Percentiles rank a stretch among this genome's conserved stretches.
These are phyloP conservation scores for Naganishia sp. DNA, from an alignment of 1,284 basidiomycete genomes.

Conservation along the genomic window DNA sequence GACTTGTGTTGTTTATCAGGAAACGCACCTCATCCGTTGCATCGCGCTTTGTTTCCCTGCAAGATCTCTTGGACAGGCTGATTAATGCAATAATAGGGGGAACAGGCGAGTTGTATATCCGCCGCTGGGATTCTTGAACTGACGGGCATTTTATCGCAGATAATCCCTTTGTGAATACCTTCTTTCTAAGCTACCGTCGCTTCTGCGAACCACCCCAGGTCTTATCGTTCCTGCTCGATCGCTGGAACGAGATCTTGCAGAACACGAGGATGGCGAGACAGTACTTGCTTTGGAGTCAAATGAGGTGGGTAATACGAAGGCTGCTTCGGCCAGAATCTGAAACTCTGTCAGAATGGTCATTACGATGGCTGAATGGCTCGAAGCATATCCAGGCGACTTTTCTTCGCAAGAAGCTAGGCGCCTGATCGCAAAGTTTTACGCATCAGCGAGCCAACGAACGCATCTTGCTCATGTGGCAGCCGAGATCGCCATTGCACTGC, in stretches of 20 bases:
- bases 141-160: constrained; percentile 36
- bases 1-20: background rate
- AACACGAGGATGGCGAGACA: constrained; percentile 43
- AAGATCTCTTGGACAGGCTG: constrained; percentile 25
- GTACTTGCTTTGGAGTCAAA: constrained; percentile 46
- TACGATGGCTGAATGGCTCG: constrained; percentile 49
- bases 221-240: constrained; percentile 45
- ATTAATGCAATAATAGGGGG: constrained; percentile 48
- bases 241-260: constrained; percentile 43
- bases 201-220: constrained; percentile 47
- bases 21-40: constrained; percentile 7
- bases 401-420: constrained; percentile 36
- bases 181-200: constrained; percentile 51
- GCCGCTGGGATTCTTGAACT: background rate
- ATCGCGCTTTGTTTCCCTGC: constrained; percentile 23
- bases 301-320: constrained; percentile 42
- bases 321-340: background rate
- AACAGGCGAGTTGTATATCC: constrained; percentile 39
- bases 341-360: constrained; percentile 43
- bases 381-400: constrained; percentile 50
- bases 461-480: constrained; percentile 50
- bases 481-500: constrained; percentile 45
- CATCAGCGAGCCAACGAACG: constrained; percentile 42
- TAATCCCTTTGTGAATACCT: constrained; percentile 44
- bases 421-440: constrained; percentile 42